Evolutionary conservation across 805 yeast species (phyloP).

Genomic region (Kuraishia borneana): DNA sequence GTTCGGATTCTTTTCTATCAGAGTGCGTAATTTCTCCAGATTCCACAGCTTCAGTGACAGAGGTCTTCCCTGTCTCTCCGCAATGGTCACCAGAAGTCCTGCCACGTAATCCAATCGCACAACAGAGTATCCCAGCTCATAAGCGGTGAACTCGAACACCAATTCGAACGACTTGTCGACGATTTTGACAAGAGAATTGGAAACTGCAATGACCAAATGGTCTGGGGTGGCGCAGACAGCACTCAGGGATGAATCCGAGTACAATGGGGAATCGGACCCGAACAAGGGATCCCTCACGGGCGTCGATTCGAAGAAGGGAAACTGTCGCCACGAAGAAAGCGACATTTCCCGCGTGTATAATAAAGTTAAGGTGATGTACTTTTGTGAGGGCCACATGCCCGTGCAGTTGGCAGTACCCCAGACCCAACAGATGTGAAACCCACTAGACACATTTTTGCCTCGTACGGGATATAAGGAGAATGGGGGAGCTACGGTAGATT

Average conservation of each 20-base stretch:
- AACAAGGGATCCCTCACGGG: constrained; percentile 80
- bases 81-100: constrained; percentile 55
- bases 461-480: not conserved
- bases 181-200: constrained; percentile 41
- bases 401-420: not conserved
- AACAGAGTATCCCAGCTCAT: constrained; percentile 53
- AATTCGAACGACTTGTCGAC: constrained; percentile 38
- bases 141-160: constrained; percentile 45
- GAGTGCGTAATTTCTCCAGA: constrained; percentile 33
- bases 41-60: constrained; percentile 65
- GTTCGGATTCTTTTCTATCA: constrained; percentile 10
- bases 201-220: constrained; percentile 48
- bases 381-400: not conserved
- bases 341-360: constrained; percentile 15
- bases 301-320: constrained; percentile 72
- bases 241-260: constrained; percentile 67
- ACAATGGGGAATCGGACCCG: constrained; percentile 50
- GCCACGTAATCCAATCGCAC: constrained; percentile 41
- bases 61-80: constrained; percentile 66
- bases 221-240: constrained; percentile 49
- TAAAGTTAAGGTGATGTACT: not conserved
- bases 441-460: not conserved
- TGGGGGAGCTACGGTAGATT: no score
- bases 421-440: not conserved
- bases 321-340: constrained; percentile 40